phyloP scores from a whole-genome alignment of 208 protist genomes.

The Plasmodiophora brassicae region DNA sequence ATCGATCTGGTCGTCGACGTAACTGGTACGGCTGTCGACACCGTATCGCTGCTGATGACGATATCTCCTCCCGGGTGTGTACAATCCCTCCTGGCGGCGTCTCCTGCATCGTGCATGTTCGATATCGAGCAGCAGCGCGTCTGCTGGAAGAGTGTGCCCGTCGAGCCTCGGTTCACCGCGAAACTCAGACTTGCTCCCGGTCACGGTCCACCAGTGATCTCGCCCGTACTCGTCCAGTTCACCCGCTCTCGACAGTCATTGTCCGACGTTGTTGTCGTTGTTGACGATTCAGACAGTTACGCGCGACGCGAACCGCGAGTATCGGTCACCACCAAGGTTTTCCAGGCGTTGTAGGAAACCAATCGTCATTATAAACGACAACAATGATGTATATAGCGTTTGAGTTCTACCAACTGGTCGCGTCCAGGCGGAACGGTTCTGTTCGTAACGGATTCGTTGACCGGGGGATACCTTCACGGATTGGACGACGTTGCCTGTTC shows the following conservation, averaged over 20 bases:
- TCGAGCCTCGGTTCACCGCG: not conserved
- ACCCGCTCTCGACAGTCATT: not conserved
- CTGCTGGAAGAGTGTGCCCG: not conserved
- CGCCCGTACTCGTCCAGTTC: not conserved
- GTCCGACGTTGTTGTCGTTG: not conserved
- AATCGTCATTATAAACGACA: no score
- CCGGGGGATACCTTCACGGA: no score
- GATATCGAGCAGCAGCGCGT: not conserved
- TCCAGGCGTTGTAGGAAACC: not conserved
- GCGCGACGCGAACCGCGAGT: not conserved
- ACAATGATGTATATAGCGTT: no score
- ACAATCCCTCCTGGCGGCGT: not conserved
- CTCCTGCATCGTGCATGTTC: not conserved
- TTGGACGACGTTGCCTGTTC: no score
- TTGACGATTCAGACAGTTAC: not conserved
- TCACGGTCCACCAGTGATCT: not conserved
- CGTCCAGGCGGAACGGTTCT: no score
- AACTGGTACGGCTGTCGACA: not conserved
- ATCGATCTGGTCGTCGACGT: not conserved
- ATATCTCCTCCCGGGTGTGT: not conserved
- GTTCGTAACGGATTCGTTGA: no score
- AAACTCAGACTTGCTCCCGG: not conserved
- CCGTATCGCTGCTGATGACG: not conserved
- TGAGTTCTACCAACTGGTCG: no score
- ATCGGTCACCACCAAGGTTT: not conserved